phyloP scores from a whole-genome alignment of 805 yeast species.

The Wickerhamiella allomyrinae region DNA sequence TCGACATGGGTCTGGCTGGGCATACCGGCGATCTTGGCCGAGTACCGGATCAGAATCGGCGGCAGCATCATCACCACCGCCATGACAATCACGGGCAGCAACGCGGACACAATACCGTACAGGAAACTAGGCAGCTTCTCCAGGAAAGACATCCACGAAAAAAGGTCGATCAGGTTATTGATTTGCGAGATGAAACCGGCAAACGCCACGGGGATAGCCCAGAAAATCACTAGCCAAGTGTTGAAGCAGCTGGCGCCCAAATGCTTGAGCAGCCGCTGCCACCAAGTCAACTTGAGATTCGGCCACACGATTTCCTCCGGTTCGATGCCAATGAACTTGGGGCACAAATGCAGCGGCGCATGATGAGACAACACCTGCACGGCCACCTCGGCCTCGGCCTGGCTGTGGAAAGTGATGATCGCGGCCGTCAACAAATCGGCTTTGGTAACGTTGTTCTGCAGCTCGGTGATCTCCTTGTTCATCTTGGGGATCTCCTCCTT shows the following conservation, averaged over 20 bases:
- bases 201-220: conserved; percentile 97
- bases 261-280: conserved; percentile 42
- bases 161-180: conserved; percentile 31
- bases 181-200: conserved; percentile 89
- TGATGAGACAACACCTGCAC: conserved; percentile 54
- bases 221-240: conserved; percentile 63
- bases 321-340: conserved; percentile 43
- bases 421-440: conserved; percentile 67
- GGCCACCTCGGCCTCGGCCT: conserved; percentile 78
- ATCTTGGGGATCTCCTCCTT: conserved; percentile 52
- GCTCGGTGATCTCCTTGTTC: conserved; percentile 46
- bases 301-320: conserved; percentile 83
- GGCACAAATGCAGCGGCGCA: conserved; percentile 31
- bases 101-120: conserved; percentile 74
- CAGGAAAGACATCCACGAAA: conserved; percentile 59
- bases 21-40: conserved; percentile 64
- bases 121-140: conserved; percentile 54
- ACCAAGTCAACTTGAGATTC: conserved; percentile 46
- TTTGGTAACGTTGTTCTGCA: conserved; percentile 40
- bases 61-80: conserved; percentile 73
- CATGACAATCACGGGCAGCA: conserved; percentile 71
- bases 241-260: conserved; percentile 42
- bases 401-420: conserved; percentile 69
- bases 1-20: conserved; percentile 62
- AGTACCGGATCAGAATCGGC: conserved; percentile 66